Evolutionary conservation across 805 yeast species (phyloP), one percentile per base, ranked within the genome.

Genomic region (Yarrowia osloensis): DNA sequence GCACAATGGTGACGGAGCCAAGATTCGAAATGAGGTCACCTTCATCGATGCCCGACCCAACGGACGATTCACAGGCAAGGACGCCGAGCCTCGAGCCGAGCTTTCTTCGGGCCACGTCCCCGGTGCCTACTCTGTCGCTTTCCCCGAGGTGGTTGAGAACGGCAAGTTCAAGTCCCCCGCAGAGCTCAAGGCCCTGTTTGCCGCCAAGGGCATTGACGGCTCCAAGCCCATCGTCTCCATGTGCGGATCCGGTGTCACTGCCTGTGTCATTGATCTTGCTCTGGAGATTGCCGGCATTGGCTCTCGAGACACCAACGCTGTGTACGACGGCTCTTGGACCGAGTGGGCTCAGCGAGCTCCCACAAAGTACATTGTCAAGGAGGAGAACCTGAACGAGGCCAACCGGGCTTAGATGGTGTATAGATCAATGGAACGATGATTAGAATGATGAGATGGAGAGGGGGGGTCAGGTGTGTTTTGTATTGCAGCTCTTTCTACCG

Each of bases 241-340:
- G 90, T 95, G 99, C 75, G 99, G 98, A 31, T 88, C 98, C 0
- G 99, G 98, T 54, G 98, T 95, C 59, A 88, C 98, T 12, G 98
- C 98, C 0, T 91, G 94, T 70, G 86, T 95, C 46, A 82, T 94
- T 54, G 88, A 90, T 76, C 80, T 88, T 9, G 98, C 96, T 1
- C 81, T 84, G 12, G 39, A 62, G 42, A 67, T 73, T 4, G 86
- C 86, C 0, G 67, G 67, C 24, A 49, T 47, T 28, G 57, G 47
- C 2, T 46, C 54, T 17, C 47, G 31, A 28, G 54, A 61, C 22
- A 61, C 40, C 54, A 61, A 61, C 24, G 54, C 66, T 9, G 83
- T 89, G 24, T 89, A 89, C 72, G 99, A 95, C 73, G 99, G 81
- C 69, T 72, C 77, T 70, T 71, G 86, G 85, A 71, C 80, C 8